These are phyloP conservation scores for Dendrobium catenatum DNA, from an alignment of 106 monocot genomes.

Conservation along the genomic window DNA sequence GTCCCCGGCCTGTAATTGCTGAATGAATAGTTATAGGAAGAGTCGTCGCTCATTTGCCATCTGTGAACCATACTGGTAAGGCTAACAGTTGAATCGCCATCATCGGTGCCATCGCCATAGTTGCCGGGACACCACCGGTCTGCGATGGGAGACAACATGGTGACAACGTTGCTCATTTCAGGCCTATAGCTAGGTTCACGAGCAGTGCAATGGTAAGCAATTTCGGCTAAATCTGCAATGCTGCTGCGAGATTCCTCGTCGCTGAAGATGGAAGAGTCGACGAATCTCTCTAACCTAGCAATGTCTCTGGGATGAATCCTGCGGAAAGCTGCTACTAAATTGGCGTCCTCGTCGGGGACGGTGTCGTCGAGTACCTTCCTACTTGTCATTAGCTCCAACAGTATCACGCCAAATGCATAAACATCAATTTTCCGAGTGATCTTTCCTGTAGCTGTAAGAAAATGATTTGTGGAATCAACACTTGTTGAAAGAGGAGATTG, in stretches of 20 bases:
- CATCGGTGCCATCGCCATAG: slow-evolving; percentile 16
- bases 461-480: too few relatives aligned
- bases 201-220: slow-evolving; percentile 80
- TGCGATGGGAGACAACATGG: slow-evolving; percentile 53
- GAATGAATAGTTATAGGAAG: slow-evolving; percentile 10
- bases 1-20: not conserved
- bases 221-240: slow-evolving; percentile 52
- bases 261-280: slow-evolving; percentile 47
- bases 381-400: slow-evolving; percentile 81
- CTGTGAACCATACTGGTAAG: slow-evolving; percentile 40
- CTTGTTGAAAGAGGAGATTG: too few relatives aligned
- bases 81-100: slow-evolving; percentile 19
- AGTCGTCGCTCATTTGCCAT: slow-evolving; percentile 46
- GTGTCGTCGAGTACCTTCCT: slow-evolving; percentile 75
- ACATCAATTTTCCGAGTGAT: slow-evolving; percentile 86
- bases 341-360: slow-evolving; percentile 43
- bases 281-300: slow-evolving; percentile 33
- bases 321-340: slow-evolving; percentile 65
- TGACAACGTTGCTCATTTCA: slow-evolving; percentile 87
- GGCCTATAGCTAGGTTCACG: slow-evolving; percentile 70
- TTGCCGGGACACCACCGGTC: slow-evolving; percentile 67
- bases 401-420: slow-evolving; percentile 82
- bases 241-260: slow-evolving; percentile 32
- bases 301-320: slow-evolving; percentile 19
- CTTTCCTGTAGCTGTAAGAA: slow-evolving; percentile 69